phyloP scores from a whole-genome alignment of 345 rosid genomes.

The Geranium brycei region DNA sequence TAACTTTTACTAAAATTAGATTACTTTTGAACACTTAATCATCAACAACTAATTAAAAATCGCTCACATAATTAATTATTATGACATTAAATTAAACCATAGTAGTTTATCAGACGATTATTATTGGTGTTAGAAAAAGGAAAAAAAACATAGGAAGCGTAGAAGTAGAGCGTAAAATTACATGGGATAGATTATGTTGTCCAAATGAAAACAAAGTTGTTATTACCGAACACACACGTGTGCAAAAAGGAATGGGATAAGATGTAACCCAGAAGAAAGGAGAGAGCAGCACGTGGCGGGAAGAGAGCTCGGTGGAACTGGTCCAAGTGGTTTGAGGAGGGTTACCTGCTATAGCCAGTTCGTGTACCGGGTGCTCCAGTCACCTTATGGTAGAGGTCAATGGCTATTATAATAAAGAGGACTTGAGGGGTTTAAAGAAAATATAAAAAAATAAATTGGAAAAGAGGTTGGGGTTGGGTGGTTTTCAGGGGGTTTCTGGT shows the following conservation, averaged over 20 bases:
- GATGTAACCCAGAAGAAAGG: too few species aligned
- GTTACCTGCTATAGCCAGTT: neutral
- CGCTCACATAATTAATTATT: too few species aligned
- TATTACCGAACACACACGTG: neutral
- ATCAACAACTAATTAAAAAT: too few species aligned
- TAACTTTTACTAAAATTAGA: too few species aligned
- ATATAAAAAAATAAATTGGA: too few species aligned
- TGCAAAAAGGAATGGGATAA: neutral
- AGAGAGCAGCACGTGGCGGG: too few species aligned
- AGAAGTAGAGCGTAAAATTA: too few species aligned
- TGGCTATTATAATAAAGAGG: neutral
- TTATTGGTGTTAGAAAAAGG: too few species aligned
- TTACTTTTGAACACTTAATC: too few species aligned
- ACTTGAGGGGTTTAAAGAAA: neutral
- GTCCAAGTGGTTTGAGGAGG: neutral
- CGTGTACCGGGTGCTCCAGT: neutral
- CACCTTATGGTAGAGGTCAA: neutral
- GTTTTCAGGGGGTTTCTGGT: neutral
- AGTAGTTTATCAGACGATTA: too few species aligned
- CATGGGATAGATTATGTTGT: neutral
- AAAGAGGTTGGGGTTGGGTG: neutral
- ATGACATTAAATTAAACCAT: too few species aligned
- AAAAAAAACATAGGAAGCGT: too few species aligned
- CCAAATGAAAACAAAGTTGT: neutral
- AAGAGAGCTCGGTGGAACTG: neutral